Percentiles rank a stretch among this genome's conserved stretches.
Evolutionary conservation across 352 stramenopile species (phyloP).

Genomic region (Phytophthora aleatoria): DNA sequence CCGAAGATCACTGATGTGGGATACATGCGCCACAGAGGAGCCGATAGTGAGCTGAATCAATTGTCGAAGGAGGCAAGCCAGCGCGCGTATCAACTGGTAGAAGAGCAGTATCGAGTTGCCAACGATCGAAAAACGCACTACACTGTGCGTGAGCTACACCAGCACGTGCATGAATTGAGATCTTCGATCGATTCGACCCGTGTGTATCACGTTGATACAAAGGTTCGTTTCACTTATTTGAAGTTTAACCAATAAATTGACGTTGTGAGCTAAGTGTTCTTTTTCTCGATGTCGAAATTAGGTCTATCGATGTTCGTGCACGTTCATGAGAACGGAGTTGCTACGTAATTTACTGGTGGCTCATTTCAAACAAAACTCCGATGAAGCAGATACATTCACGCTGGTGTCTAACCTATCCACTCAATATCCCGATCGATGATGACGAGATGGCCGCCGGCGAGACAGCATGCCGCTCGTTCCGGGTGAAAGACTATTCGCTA

Average conservation of each 20-base stretch:
- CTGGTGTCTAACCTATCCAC: not conserved
- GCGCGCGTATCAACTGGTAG: slow-evolving; percentile 1
- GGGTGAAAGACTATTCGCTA: not conserved
- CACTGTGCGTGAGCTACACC: not conserved
- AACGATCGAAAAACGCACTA: not conserved
- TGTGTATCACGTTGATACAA: not conserved
- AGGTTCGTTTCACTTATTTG: not conserved
- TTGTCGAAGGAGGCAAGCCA: slow-evolving; percentile 11
- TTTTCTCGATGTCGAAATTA: not conserved
- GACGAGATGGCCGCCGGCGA: not conserved
- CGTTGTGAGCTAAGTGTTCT: too few species aligned
- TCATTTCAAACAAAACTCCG: not conserved
- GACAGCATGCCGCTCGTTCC: not conserved
- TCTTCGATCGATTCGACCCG: not conserved
- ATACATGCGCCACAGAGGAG: not conserved
- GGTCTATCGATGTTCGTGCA: not conserved
- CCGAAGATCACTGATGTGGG: not conserved
- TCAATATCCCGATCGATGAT: not conserved
- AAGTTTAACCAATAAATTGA: not conserved
- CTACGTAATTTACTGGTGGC: not conserved
- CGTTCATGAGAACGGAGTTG: not conserved
- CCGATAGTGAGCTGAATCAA: not conserved
- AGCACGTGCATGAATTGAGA: too few species aligned
- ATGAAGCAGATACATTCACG: not conserved
- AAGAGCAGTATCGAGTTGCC: slow-evolving; percentile 2